These are phyloP conservation scores for Murraya koenigii DNA, from an alignment of 345 rosid genomes.

Conservation along the genomic window DNA sequence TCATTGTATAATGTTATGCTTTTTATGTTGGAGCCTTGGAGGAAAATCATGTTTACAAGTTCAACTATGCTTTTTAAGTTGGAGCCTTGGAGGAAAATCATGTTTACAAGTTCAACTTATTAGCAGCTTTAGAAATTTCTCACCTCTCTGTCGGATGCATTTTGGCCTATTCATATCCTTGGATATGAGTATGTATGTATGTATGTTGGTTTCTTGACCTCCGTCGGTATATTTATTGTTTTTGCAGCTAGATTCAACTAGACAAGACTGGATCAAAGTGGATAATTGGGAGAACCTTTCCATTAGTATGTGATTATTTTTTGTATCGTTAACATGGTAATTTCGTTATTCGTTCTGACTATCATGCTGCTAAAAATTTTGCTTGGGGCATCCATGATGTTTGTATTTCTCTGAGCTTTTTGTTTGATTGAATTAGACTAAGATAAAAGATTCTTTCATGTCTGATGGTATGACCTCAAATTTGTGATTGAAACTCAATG, in stretches of 20 bases:
- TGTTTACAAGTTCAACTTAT: no score
- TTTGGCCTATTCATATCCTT: background rate
- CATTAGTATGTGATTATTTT: constrained; percentile 35
- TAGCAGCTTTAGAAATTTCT: background rate
- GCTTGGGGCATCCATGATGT: background rate
- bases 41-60: no score
- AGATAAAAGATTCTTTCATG: background rate
- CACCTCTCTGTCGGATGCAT: background rate
- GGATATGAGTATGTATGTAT: background rate
- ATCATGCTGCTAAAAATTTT: no score
- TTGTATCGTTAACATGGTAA: background rate
- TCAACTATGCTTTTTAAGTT: constrained; percentile 1
- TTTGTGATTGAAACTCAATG: background rate
- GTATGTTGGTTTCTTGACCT: background rate
- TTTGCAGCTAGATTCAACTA: constrained; percentile 58
- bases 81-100: no score
- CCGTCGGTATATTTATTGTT: background rate
- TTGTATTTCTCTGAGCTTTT: background rate
- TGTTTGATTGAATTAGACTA: constrained; percentile 1
- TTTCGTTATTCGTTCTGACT: background rate
- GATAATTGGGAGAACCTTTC: constrained; percentile 57
- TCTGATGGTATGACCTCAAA: background rate
- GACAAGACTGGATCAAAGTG: constrained; percentile 66
- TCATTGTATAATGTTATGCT: background rate
- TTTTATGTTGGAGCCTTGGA: background rate